Conservation (phyloP, 441 rosid species). For the Erodium texanum region DNA sequence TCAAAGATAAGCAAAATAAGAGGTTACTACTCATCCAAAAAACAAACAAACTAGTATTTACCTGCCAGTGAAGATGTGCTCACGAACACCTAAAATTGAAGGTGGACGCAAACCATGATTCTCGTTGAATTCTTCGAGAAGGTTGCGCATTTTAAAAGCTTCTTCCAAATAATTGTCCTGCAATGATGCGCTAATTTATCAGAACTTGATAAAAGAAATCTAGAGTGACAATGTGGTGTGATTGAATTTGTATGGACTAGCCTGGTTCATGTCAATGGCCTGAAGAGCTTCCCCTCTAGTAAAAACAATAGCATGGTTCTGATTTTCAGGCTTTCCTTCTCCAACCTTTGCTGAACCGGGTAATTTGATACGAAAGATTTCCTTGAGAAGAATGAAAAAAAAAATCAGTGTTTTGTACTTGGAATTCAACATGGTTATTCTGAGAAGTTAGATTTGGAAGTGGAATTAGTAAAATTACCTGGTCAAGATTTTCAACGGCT, state of each 20-base stretch:
- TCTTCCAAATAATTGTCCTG: conserved; percentile 98
- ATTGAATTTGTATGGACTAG: conserved; percentile 18
- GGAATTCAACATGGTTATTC: not conserved
- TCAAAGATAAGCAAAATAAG: not conserved
- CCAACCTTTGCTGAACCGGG: conserved; percentile 83
- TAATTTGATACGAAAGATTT: conserved; percentile 80
- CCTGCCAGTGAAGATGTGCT: conserved; percentile 97
- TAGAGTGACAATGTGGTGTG: not conserved
- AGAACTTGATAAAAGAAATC: conserved; percentile 1
- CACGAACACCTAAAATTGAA: conserved; percentile 86
- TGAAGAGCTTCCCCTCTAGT: conserved; percentile 95
- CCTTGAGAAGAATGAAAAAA: conserved; percentile 33
- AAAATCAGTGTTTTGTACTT: conserved; percentile 17
- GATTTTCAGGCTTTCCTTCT: conserved; percentile 96
- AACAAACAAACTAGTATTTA: conserved; percentile 16
- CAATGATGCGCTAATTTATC: conserved; percentile 13
- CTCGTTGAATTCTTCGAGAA: conserved; percentile 85
- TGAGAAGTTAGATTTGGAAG: conserved; percentile 13
- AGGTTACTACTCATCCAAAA: not conserved
- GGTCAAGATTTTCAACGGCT: conserved; percentile 85
- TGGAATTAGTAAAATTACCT: conserved; percentile 59
- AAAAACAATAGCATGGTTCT: conserved; percentile 78
- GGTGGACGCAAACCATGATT: conserved; percentile 94
- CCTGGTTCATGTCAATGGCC: conserved; percentile 97
- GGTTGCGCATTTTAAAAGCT: conserved; percentile 92